These are phyloP conservation scores for Xylaria multiplex DNA, from an alignment of 2,329 filamentous ascomycete genomes.

Conservation along the genomic window DNA sequence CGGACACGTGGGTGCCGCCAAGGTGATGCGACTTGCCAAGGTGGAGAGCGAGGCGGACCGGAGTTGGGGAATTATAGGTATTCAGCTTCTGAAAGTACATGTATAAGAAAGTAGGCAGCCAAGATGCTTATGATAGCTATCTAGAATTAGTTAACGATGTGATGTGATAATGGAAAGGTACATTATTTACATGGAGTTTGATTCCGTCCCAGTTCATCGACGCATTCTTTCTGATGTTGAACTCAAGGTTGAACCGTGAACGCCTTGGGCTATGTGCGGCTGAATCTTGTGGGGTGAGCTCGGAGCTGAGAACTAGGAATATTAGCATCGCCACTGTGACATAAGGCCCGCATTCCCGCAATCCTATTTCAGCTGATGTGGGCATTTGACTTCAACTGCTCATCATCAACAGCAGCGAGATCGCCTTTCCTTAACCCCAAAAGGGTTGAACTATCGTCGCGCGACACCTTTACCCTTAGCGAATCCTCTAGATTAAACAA, in stretches of 20 bases:
- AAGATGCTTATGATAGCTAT: not conserved
- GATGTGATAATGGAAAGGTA: not conserved
- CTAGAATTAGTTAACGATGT: not conserved
- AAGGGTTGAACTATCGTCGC: not conserved
- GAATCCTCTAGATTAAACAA: no score
- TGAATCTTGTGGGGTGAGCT: slow-evolving; percentile 9
- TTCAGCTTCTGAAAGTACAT: not conserved
- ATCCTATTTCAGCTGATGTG: slow-evolving; percentile 1
- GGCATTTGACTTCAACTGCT: not conserved
- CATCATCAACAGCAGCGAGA: not conserved
- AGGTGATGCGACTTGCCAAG: slow-evolving; percentile 5
- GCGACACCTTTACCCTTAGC: no score
- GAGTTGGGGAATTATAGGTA: not conserved
- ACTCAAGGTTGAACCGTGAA: slow-evolving; percentile 19
- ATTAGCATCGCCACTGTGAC: slow-evolving; percentile 7
- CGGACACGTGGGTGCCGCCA: slow-evolving; percentile 5
- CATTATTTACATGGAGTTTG: not conserved
- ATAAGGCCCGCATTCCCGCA: not conserved
- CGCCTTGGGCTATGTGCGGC: slow-evolving; percentile 16
- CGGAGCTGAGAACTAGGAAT: not conserved
- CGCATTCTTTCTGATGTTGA: not conserved
- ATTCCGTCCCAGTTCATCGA: not conserved
- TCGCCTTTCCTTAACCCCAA: not conserved
- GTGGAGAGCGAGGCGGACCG: not conserved
- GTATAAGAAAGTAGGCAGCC: not conserved